Conservation (phyloP, 495 filamentous ascomycete species). For the Daldinia caldariorum region DNA sequence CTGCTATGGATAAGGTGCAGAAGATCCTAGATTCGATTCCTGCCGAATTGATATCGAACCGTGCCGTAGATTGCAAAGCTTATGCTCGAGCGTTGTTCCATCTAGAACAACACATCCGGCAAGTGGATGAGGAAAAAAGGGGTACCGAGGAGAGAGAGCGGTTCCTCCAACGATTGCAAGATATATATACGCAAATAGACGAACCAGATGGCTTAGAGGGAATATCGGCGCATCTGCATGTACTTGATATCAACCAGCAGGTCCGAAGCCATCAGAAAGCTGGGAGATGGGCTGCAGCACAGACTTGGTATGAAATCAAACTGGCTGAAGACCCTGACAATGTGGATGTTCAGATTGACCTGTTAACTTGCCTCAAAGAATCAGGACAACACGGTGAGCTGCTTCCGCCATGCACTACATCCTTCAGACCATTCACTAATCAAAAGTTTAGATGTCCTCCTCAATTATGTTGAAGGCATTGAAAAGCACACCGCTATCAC, state of each 20-base stretch:
- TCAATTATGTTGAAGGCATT: slow-evolving; percentile 85
- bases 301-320: slow-evolving; percentile 95
- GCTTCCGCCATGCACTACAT: background rate
- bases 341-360: slow-evolving; percentile 78
- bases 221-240: slow-evolving; percentile 83
- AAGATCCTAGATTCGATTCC: slow-evolving; percentile 72
- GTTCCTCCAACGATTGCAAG: slow-evolving; percentile 80
- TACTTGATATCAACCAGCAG: slow-evolving; percentile 88
- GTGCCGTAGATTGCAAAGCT: slow-evolving; percentile 90
- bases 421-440: slow-evolving; percentile 32
- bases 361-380: slow-evolving; percentile 89
- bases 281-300: slow-evolving; percentile 96
- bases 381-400: slow-evolving; percentile 85
- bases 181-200: slow-evolving; percentile 96
- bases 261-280: slow-evolving; percentile 90
- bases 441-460: slow-evolving; percentile 71
- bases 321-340: slow-evolving; percentile 81
- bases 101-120: slow-evolving; percentile 87
- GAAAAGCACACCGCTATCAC: slow-evolving; percentile 58
- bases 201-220: slow-evolving; percentile 97
- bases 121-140: slow-evolving; percentile 51
- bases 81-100: slow-evolving; percentile 92
- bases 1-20: slow-evolving; percentile 51
- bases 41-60: slow-evolving; percentile 81
- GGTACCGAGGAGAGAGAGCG: slow-evolving; percentile 57